Evolutionary conservation across 2,329 filamentous ascomycete species (phyloP).

Genomic region (Microascus cirrosus): DNA sequence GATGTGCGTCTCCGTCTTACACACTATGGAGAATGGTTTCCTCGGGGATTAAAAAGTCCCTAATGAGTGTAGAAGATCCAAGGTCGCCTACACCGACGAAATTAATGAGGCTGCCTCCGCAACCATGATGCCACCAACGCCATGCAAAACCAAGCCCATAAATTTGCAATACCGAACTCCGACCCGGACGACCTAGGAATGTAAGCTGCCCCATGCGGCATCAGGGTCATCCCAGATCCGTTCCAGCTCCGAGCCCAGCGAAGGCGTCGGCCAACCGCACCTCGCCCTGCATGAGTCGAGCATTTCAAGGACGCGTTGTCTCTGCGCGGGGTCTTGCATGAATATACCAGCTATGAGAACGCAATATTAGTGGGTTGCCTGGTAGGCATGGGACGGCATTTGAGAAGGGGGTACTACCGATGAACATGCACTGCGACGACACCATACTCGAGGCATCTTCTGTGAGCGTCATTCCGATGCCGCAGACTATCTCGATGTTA

Average conservation of each 20-base stretch:
- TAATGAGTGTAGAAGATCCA: too few species aligned
- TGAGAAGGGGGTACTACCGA: conserved; percentile 6
- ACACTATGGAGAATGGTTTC: too few species aligned
- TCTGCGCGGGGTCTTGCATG: conserved; percentile 7
- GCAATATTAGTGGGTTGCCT: neutral
- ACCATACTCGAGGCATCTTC: conserved; percentile 13
- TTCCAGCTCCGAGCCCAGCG: conserved; percentile 10
- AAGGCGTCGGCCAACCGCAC: conserved; percentile 13
- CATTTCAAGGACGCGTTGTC: conserved; percentile 10
- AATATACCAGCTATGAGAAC: neutral
- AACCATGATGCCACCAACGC: too few species aligned
- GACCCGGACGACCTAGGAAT: conserved; percentile 3
- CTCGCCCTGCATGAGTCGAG: conserved; percentile 10
- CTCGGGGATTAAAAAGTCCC: too few species aligned
- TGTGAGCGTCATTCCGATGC: conserved; percentile 11
- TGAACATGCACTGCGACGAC: conserved; percentile 13
- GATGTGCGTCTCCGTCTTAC: too few species aligned
- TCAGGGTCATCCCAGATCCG: conserved; percentile 10
- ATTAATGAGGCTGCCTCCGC: too few species aligned
- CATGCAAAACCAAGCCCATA: too few species aligned
- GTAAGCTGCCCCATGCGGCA: conserved; percentile 2
- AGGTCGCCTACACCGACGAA: too few species aligned
- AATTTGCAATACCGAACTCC: neutral
- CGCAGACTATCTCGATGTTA: conserved; percentile 11
- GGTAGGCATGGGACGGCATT: neutral